Conservation (phyloP, 176 grass and related monocot genomes). For the Bromus sterilis region DNA sequence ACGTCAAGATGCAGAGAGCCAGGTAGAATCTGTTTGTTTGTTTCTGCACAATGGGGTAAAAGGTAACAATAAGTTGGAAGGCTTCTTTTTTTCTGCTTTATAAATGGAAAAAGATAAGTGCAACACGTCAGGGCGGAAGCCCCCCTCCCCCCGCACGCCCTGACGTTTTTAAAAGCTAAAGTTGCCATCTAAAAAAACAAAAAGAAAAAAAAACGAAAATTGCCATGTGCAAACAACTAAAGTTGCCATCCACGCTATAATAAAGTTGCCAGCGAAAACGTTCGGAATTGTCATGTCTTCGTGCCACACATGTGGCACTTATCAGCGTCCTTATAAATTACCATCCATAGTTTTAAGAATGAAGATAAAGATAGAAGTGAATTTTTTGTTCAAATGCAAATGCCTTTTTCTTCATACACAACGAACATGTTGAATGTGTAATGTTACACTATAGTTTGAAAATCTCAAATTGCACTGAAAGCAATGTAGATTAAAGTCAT, state of each 20-base stretch:
- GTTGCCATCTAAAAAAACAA: no score
- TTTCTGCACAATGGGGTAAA: constrained; percentile 55
- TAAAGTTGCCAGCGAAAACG: no score
- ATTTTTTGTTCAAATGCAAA: neutral
- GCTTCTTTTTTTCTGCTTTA: neutral
- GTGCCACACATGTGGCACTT: no score
- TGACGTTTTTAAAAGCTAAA: no score
- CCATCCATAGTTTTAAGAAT: neutral
- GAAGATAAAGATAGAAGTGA: neutral
- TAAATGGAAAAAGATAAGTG: no score
- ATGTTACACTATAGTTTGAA: neutral
- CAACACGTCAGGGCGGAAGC: no score
- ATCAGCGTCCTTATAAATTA: neutral
- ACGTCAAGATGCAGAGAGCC: constrained; percentile 57
- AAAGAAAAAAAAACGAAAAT: no score
- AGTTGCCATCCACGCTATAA: no score
- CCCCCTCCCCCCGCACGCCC: no score
- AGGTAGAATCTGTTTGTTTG: constrained; percentile 75
- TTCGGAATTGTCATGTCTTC: no score
- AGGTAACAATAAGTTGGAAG: neutral
- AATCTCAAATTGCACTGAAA: neutral
- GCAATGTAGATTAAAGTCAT: neutral
- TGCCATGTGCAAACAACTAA: no score
- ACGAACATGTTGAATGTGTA: neutral
- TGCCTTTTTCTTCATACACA: neutral